phyloP scores from a whole-genome alignment of 441 rosid species.

The Eutrema salsugineum region DNA sequence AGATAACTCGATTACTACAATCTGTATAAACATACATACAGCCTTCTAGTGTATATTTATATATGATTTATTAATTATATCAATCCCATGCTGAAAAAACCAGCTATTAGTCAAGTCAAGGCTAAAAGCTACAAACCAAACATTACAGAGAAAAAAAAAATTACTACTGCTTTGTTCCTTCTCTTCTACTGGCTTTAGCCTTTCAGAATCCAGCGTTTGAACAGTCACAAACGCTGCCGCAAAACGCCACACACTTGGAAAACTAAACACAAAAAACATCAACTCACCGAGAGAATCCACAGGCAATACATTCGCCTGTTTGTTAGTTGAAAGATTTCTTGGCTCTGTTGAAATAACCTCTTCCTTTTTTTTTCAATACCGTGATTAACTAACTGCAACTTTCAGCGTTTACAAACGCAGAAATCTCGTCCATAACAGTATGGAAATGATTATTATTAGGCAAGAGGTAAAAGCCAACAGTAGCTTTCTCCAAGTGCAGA shows the following conservation, averaged over 20 bases:
- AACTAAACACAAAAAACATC: neutral
- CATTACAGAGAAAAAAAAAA: neutral
- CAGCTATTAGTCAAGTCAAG: conserved; percentile 19
- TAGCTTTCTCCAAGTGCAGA: conserved; percentile 51
- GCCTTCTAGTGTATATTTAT: neutral
- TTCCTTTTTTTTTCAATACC: neutral
- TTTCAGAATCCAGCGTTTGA: conserved; percentile 2
- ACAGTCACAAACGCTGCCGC: conserved; percentile 9
- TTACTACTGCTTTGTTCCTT: conserved; percentile 8
- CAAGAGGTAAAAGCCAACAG: conserved; percentile 62
- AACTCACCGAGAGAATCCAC: conserved; percentile 16
- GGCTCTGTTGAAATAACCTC: conserved; percentile 18
- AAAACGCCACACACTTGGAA: neutral
- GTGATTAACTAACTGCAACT: conserved; percentile 33
- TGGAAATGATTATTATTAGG: conserved; percentile 59
- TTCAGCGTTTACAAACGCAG: conserved; percentile 44
- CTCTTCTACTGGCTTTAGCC: conserved; percentile 1
- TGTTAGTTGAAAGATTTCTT: conserved; percentile 19
- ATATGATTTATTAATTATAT: neutral
- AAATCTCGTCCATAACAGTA: conserved; percentile 56
- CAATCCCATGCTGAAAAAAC: conserved; percentile 10
- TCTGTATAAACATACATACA: conserved; percentile 14
- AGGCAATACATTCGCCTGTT: conserved; percentile 20
- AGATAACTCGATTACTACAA: neutral
- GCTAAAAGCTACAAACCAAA: conserved; percentile 23